These are phyloP conservation scores for Dacryopinax primogenitus DNA, from an alignment of 768 basidiomycete species.

Conservation along the genomic window DNA sequence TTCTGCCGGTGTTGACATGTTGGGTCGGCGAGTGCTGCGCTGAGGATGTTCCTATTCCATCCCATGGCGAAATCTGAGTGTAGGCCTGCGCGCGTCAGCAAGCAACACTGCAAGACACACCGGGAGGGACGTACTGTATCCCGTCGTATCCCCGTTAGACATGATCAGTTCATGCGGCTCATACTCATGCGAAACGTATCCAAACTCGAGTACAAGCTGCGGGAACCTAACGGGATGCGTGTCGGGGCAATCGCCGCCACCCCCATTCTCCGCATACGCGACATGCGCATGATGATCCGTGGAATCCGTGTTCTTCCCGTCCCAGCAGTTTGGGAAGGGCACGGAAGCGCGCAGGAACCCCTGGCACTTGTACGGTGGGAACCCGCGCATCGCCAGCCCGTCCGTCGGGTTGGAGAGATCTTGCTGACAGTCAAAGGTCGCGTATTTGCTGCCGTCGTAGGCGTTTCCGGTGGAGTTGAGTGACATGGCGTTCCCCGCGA, in stretches of 20 bases:
- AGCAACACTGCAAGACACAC: neutral
- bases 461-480: slow-evolving; percentile 3
- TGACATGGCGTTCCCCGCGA: slow-evolving; percentile 4
- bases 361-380: neutral
- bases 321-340: slow-evolving; percentile 30
- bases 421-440: neutral
- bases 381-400: neutral
- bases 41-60: neutral
- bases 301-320: slow-evolving; percentile 31
- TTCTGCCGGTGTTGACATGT: neutral
- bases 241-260: slow-evolving; percentile 18
- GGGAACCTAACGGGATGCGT: slow-evolving; percentile 16
- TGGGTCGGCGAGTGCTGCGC: neutral
- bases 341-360: neutral
- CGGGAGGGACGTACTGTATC: neutral
- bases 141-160: neutral
- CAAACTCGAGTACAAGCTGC: neutral
- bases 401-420: neutral
- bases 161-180: neutral
- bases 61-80: slow-evolving; percentile 7
- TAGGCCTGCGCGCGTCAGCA: neutral
- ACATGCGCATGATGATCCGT: slow-evolving; percentile 32
- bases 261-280: slow-evolving; percentile 23
- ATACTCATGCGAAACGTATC: neutral
- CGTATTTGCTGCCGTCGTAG: neutral